Evolutionary conservation across 2,329 filamentous ascomycete species (phyloP).

Genomic region (Ophiostoma angusticollis): DNA sequence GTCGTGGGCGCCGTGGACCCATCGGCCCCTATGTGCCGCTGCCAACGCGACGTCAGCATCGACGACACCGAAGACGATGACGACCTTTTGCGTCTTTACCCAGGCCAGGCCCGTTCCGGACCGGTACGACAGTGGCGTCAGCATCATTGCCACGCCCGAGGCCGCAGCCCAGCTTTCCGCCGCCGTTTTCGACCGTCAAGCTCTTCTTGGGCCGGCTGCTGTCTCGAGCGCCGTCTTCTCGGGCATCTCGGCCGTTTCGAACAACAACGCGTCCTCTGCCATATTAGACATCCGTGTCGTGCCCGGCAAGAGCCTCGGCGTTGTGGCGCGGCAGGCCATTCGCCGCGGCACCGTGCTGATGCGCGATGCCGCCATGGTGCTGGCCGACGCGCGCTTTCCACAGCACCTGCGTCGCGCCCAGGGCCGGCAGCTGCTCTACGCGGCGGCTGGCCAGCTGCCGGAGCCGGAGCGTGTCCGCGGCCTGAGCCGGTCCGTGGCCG

Average conservation of each 20-base stretch:
- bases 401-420: background rate
- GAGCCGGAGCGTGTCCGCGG: background rate
- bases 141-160: conserved; percentile 19
- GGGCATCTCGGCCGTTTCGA: too few relatives aligned
- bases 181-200: background rate
- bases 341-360: background rate
- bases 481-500: background rate
- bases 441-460: background rate
- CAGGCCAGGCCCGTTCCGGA: too few relatives aligned
- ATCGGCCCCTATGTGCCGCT: conserved; percentile 14
- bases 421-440: conserved; percentile 1
- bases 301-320: background rate
- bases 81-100: conserved; percentile 18
- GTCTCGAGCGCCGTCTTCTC: too few relatives aligned
- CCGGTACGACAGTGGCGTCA: conserved; percentile 10
- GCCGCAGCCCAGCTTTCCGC: conserved; percentile 15
- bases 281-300: background rate
- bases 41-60: conserved; percentile 5
- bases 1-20: conserved; percentile 15
- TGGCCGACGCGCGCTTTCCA: background rate
- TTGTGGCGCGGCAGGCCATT: background rate
- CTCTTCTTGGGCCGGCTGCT: too few relatives aligned
- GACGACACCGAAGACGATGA: background rate
- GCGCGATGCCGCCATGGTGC: background rate
- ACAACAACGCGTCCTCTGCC: too few relatives aligned